A percentile compares a stretch with the other conserved stretches of the same genome.
Evolutionary conservation across 129 eudicot species (phyloP).

Genomic region (Deinandra increscens): DNA sequence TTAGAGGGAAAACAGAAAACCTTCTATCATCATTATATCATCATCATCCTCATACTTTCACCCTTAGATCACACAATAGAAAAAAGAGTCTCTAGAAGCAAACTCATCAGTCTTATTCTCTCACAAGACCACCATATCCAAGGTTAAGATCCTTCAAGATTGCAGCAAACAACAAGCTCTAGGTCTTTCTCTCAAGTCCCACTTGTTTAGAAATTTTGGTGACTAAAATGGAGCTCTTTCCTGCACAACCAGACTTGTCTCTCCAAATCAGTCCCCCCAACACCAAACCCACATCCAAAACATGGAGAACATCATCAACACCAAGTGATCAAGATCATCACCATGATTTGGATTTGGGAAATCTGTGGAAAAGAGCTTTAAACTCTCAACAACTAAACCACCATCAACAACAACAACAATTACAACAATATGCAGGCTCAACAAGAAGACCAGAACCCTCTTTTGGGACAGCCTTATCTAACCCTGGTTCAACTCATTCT

Average conservation of each 20-base stretch:
- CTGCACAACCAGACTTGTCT: conserved; percentile 97
- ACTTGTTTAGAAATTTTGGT: conserved; percentile 16
- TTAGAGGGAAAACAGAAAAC: conserved; percentile 18
- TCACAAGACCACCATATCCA: conserved; percentile 20
- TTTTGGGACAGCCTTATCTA: conserved; percentile 32
- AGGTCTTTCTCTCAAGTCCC: conserved; percentile 1
- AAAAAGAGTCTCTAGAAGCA: background rate
- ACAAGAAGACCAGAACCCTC: conserved; percentile 35
- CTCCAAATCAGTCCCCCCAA: conserved; percentile 91
- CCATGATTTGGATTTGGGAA: conserved; percentile 63
- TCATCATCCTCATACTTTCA: conserved; percentile 22
- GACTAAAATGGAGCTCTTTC: conserved; percentile 78
- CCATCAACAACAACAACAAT: conserved; percentile 18
- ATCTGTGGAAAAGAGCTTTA: conserved; percentile 73
- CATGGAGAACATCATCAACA: conserved; percentile 47
- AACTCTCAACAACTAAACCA: conserved; percentile 45
- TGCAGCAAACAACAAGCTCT: conserved; percentile 18
- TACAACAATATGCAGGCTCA: conserved; percentile 28
- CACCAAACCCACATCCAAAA: conserved; percentile 60
- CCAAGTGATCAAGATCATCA: conserved; percentile 35
- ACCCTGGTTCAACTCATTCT: conserved; percentile 31
- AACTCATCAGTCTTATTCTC: conserved; percentile 11
- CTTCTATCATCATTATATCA: background rate
- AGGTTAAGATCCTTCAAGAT: conserved; percentile 23
- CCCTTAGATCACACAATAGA: conserved; percentile 23